Conservation (phyloP, 441 rosid genomes). For the Arabidopsis hybrid region DNA sequence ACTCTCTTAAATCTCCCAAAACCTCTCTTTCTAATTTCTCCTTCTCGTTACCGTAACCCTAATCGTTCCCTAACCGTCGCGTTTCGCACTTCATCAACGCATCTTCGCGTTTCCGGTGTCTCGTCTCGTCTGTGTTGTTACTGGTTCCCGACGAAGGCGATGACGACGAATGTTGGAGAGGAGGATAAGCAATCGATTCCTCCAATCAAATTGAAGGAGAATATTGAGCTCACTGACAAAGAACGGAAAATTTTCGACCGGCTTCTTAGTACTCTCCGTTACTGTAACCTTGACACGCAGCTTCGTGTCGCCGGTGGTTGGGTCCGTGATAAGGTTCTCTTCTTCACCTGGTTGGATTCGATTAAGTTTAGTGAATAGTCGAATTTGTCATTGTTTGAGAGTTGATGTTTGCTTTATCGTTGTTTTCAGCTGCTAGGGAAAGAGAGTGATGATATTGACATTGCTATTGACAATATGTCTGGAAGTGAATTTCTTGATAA, state of each 20-base stretch:
- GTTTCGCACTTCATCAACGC: slow-evolving; percentile 35
- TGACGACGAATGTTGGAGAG: slow-evolving; percentile 36
- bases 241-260: slow-evolving; percentile 73
- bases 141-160: slow-evolving; percentile 31
- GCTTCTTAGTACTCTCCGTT: slow-evolving; percentile 66
- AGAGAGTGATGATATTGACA: slow-evolving; percentile 90
- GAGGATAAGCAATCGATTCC: slow-evolving; percentile 22
- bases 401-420: slow-evolving; percentile 7
- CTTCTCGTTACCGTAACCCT: slow-evolving; percentile 27
- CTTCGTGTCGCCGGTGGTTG: slow-evolving; percentile 99
- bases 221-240: slow-evolving; percentile 64
- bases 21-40: slow-evolving; percentile 40
- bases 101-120: slow-evolving; percentile 19
- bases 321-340: slow-evolving; percentile 96
- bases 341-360: neutral
- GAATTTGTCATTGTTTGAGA: neutral
- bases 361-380: neutral
- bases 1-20: slow-evolving; percentile 48
- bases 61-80: slow-evolving; percentile 24
- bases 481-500: slow-evolving; percentile 86
- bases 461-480: slow-evolving; percentile 83
- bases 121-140: slow-evolving; percentile 38
- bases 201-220: slow-evolving; percentile 55
- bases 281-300: slow-evolving; percentile 71
- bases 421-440: slow-evolving; percentile 78